Conservation (phyloP, 306 rosid genomes). For the Amphicarpaea edgeworthii region DNA sequence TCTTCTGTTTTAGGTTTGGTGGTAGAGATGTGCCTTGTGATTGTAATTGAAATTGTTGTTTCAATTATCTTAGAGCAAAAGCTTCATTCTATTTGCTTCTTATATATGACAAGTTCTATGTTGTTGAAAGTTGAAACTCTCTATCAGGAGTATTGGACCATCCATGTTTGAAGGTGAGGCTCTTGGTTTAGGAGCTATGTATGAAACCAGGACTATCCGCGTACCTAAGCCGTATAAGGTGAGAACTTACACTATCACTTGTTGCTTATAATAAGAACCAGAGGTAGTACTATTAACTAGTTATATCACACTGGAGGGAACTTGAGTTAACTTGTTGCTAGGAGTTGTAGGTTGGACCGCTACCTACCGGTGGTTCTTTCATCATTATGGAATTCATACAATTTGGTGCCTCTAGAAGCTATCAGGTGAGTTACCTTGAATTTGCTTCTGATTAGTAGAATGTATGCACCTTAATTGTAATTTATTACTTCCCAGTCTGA, state of each 20-base stretch:
- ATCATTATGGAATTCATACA: constrained; percentile 92
- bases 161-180: constrained; percentile 98
- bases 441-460: constrained; percentile 25
- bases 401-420: constrained; percentile 78
- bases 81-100: constrained; percentile 8
- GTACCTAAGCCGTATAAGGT: constrained; percentile 97
- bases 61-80: constrained; percentile 19
- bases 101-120: constrained; percentile 24
- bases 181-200: constrained; percentile 93
- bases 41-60: too few species aligned
- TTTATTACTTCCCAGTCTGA: constrained; percentile 66
- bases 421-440: constrained; percentile 69
- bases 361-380: constrained; percentile 90
- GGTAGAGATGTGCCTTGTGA: constrained; percentile 2
- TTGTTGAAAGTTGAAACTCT: constrained; percentile 51
- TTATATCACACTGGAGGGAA: constrained; percentile 28
- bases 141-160: constrained; percentile 86
- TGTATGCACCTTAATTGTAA: constrained; percentile 26
- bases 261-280: too few species aligned
- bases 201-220: constrained; percentile 70
- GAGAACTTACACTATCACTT: too few species aligned
- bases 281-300: constrained; percentile 13
- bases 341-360: constrained; percentile 78
- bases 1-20: background rate
- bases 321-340: constrained; percentile 41